A percentile compares a stretch with the other conserved stretches of the same genome.
Conservation (phyloP, 352 stramenopile genomes). For the Phytophthora pinifolia region DNA sequence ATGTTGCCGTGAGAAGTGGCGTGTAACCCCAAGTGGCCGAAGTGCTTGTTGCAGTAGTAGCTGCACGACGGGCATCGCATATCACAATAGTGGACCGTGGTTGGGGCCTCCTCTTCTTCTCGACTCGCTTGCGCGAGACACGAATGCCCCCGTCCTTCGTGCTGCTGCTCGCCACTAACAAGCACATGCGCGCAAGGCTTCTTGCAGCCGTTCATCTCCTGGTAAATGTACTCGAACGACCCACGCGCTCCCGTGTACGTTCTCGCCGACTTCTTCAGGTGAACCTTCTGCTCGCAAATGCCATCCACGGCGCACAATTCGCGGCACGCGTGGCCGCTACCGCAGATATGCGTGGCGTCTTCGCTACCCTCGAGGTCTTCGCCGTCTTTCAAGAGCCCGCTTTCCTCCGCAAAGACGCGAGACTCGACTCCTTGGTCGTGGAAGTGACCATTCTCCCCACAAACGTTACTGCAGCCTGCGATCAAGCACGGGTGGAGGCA, state of each 20-base stretch:
- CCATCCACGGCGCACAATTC: conserved; percentile 18
- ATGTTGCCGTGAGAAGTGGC: conserved; percentile 34
- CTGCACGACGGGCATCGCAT: conserved; percentile 21
- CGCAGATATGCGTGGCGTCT: conserved; percentile 27
- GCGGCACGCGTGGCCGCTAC: conserved; percentile 15
- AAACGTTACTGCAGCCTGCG: conserved; percentile 15
- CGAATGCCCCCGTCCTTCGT: too few relatives aligned
- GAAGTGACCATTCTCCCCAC: conserved; percentile 22
- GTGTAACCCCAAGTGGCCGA: conserved; percentile 25
- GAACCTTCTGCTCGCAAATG: conserved; percentile 29
- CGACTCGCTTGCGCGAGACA: too few relatives aligned
- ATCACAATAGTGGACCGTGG: conserved; percentile 22
- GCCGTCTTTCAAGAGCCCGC: not conserved
- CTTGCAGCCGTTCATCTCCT: conserved; percentile 72
- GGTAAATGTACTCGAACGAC: conserved; percentile 55
- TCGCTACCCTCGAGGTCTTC: too few relatives aligned
- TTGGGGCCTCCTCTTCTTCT: too few relatives aligned
- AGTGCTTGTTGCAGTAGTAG: conserved; percentile 31
- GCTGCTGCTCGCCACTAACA: too few relatives aligned
- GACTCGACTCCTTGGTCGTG: conserved; percentile 7
- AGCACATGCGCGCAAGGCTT: conserved; percentile 50
- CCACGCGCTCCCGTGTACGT: conserved; percentile 46
- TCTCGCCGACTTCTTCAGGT: conserved; percentile 51
- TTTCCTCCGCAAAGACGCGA: conserved; percentile 10
- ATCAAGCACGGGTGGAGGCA: conserved; percentile 27